Evolutionary conservation across 768 basidiomycete species (phyloP).

Genomic region (Agrocybe praecox): DNA sequence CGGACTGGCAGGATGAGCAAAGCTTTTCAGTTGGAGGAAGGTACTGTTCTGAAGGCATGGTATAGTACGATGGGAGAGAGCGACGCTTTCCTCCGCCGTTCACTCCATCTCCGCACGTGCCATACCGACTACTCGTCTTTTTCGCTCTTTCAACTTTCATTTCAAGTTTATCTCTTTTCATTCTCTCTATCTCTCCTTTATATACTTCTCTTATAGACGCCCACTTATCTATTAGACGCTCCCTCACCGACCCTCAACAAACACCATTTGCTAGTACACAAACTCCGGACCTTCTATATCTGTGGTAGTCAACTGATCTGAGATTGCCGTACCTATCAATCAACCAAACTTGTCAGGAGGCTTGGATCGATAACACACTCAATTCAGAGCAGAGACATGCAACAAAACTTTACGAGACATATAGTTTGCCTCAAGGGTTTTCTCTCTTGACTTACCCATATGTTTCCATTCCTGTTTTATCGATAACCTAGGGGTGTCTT

Average conservation of each 20-base stretch:
- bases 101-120: conserved; percentile 16
- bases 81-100: background rate
- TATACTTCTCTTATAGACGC: background rate
- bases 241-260: no score
- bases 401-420: no score
- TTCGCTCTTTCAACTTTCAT: conserved; percentile 10
- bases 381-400: no score
- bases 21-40: conserved; percentile 34
- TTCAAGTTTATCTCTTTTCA: conserved; percentile 24
- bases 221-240: background rate
- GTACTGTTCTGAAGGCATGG: conserved; percentile 58
- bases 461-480: no score
- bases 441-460: no score
- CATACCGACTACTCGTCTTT: conserved; percentile 4
- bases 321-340: background rate
- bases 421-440: no score
- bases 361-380: background rate
- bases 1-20: conserved; percentile 46
- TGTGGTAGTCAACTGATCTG: background rate
- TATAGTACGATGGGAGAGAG: conserved; percentile 19
- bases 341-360: background rate
- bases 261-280: background rate
- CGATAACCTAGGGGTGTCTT: no score
- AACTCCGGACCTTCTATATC: background rate
- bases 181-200: conserved; percentile 11